A percentile compares a stretch with the other conserved stretches of the same genome.
phyloP scores from a whole-genome alignment of 495 filamentous ascomycete species.

The Trichocladium uniseriatum region DNA sequence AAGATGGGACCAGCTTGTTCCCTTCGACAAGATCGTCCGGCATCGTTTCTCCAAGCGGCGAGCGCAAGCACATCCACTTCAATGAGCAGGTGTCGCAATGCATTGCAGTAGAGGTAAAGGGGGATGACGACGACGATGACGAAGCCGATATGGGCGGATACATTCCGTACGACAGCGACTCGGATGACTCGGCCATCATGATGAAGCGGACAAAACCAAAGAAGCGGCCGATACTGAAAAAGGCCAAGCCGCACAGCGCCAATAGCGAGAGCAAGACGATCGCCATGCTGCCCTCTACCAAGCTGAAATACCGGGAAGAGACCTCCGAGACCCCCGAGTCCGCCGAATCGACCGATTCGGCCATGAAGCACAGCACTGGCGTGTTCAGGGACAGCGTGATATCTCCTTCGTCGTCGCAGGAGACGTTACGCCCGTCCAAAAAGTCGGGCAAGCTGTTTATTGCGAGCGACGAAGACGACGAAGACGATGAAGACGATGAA shows the following conservation, averaged over 20 bases:
- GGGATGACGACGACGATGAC: conserved; percentile 60
- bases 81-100: conserved; percentile 93
- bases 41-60: conserved; percentile 54
- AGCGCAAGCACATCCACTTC: conserved; percentile 86
- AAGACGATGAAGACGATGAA: conserved; percentile 46
- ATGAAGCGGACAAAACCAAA: conserved; percentile 56
- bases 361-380: conserved; percentile 43
- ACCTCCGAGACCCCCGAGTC: conserved; percentile 78
- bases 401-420: conserved; percentile 62
- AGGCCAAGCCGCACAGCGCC: conserved; percentile 41
- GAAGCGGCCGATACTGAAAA: conserved; percentile 36
- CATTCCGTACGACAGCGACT: conserved; percentile 56
- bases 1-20: conserved; percentile 46
- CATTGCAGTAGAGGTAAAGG: conserved; percentile 83
- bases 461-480: conserved; percentile 34
- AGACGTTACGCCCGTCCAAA: conserved; percentile 63
- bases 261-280: conserved; percentile 77
- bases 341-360: conserved; percentile 55
- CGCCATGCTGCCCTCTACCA: conserved; percentile 85
- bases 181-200: conserved; percentile 70
- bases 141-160: conserved; percentile 32
- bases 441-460: conserved; percentile 63
- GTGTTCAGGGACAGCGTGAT: conserved; percentile 42
- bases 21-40: conserved; percentile 55
- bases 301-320: conserved; percentile 78